phyloP scores from a whole-genome alignment of 2,329 filamentous ascomycete species.

The Hymenoscyphus repandus region DNA sequence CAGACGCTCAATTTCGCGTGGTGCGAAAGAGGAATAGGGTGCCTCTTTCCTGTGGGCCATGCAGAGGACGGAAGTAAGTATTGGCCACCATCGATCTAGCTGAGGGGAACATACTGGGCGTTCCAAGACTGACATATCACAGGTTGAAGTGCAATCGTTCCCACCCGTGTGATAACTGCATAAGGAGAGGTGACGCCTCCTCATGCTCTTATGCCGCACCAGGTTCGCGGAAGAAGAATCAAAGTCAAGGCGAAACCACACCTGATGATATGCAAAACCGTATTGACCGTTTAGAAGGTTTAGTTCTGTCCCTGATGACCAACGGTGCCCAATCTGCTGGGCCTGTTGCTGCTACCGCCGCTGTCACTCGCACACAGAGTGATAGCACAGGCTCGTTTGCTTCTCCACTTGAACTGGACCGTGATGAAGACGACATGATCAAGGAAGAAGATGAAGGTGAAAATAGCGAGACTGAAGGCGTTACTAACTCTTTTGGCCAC shows the following conservation, averaged over 20 bases:
- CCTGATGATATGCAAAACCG: slow-evolving; percentile 98
- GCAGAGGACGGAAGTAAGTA: slow-evolving; percentile 81
- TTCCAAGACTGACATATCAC: slow-evolving; percentile 32
- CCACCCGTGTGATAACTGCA: slow-evolving; percentile 89
- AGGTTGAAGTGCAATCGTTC: slow-evolving; percentile 88
- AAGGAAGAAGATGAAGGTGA: slow-evolving; percentile 50
- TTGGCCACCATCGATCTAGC: neutral
- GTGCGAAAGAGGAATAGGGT: slow-evolving; percentile 90
- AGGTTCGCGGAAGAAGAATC: slow-evolving; percentile 64
- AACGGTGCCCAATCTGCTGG: slow-evolving; percentile 65
- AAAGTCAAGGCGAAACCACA: slow-evolving; percentile 54
- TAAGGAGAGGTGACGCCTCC: slow-evolving; percentile 74
- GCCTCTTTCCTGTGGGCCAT: slow-evolving; percentile 86
- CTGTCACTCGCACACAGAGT: slow-evolving; percentile 38
- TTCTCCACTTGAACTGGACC: slow-evolving; percentile 41
- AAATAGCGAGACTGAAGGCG: slow-evolving; percentile 66
- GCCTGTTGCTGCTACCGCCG: slow-evolving; percentile 47
- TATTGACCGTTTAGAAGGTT: slow-evolving; percentile 87
- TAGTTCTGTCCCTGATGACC: slow-evolving; percentile 92
- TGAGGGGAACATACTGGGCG: neutral
- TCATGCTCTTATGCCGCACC: slow-evolving; percentile 83
- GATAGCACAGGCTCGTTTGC: slow-evolving; percentile 26
- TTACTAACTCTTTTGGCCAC: slow-evolving; percentile 71
- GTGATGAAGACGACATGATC: slow-evolving; percentile 53
- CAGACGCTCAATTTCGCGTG: slow-evolving; percentile 80